phyloP scores from a whole-genome alignment of 352 stramenopile species.

The Vaucheria bursata region DNA sequence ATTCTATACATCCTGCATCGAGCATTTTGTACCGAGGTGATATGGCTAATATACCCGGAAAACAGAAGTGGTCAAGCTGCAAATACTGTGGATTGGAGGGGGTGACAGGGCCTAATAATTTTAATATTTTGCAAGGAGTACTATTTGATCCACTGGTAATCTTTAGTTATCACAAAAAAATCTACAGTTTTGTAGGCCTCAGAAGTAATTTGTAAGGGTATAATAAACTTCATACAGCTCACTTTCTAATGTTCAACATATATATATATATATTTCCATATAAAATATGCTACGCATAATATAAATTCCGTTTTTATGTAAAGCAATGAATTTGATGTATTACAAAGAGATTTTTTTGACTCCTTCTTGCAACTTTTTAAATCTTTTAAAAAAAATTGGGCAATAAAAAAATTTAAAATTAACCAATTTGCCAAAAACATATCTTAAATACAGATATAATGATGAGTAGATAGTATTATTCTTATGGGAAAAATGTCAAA shows the following conservation, averaged over 20 bases:
- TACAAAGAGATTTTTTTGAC: too few relatives aligned
- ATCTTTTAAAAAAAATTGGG: too few relatives aligned
- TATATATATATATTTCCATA: not conserved
- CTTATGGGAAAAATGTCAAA: not conserved
- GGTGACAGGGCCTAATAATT: not conserved
- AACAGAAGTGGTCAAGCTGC: not conserved
- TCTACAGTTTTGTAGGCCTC: too few relatives aligned
- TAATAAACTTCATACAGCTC: not conserved
- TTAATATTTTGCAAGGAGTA: not conserved
- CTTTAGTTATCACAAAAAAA: not conserved
- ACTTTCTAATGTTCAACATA: not conserved
- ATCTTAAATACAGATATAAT: too few relatives aligned
- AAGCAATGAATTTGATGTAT: not conserved
- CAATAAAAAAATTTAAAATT: too few relatives aligned
- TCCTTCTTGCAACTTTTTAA: too few relatives aligned
- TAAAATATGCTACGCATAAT: not conserved
- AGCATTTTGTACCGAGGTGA: not conserved
- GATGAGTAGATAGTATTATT: too few relatives aligned
- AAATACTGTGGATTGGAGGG: not conserved
- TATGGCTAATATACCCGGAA: not conserved
- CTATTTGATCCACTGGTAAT: not conserved
- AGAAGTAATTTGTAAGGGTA: too few relatives aligned
- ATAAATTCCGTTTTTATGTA: not conserved
- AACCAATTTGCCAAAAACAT: too few relatives aligned
- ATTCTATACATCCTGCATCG: not conserved